Base-by-base conservation (phyloP, 495 filamentous ascomycete species). In the Hyaloscypha finlandica region DNA sequence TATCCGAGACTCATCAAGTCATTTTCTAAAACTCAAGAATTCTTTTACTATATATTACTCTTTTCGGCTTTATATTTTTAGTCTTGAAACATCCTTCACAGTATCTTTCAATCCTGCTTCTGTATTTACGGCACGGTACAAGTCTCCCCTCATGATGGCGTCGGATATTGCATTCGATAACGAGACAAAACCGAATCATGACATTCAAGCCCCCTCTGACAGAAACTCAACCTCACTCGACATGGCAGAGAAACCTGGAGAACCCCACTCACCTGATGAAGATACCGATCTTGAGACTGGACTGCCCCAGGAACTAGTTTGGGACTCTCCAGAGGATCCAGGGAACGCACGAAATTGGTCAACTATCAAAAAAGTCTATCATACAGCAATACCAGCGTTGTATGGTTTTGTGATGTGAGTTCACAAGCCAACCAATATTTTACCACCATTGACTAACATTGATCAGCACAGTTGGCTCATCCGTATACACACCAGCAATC, bases 271-370 rank as follows among this genome's bases (percentile, higher is more conserved):
- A 48, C 33, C 33, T 8, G 37, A n/a, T 19, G 25, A 1, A 32
- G n/a, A 39, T 19, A 48, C 19, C 8, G 51, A 63, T 22, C 33
- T 14, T 8, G 58, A 52, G 25, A 29, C 59, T 12, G 60, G 4
- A 19, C 12, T 25, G 5, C 16, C 39, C 30, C 20, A 19, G 19
- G 4, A 61, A 37, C 22, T 65, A 12, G 61, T 57, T 8, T 71
- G 65, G 65, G 65, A 68, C 16, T 65, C 57, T 30, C 42, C 76
- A 31, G 66, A 72, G 25, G 78, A 81, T 65, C 68, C 73, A 22
- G 61, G 33, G 31, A 80, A 81, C 59, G 77, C 78, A 9, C 59
- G 75, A 66, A 85, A 86, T 67, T 86, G 80, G 74, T 33, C 75
- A 6, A 68, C 32, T 16, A 63, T 48, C 33, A 78, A 75, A 66